Conservation (phyloP, 352 stramenopile genomes). For the Pythium apleroticum region DNA sequence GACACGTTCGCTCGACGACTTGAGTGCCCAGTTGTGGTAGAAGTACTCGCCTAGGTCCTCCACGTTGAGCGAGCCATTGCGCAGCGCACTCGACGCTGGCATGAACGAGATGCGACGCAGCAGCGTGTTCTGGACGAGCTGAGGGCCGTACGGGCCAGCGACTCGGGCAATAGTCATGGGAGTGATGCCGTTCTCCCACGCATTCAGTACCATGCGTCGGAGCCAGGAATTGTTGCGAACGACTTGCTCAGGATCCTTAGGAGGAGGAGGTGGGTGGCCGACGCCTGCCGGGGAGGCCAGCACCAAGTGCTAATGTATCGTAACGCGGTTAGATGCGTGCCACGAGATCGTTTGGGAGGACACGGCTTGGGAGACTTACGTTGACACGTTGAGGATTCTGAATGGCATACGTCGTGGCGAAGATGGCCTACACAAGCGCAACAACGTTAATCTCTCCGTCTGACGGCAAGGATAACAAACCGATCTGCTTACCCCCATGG, state of each 20-base stretch:
- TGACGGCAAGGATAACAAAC: background rate
- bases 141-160: slow-evolving; percentile 73
- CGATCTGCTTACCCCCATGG: slow-evolving; percentile 61
- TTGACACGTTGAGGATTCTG: slow-evolving; percentile 59
- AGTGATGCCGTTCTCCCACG: slow-evolving; percentile 70
- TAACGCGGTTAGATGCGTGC: background rate
- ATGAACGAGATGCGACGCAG: slow-evolving; percentile 73
- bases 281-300: slow-evolving; percentile 75
- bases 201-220: slow-evolving; percentile 44
- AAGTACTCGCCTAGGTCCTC: slow-evolving; percentile 72
- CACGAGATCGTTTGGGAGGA: background rate
- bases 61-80: slow-evolving; percentile 60
- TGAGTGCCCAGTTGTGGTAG: slow-evolving; percentile 87
- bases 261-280: slow-evolving; percentile 47
- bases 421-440: slow-evolving; percentile 56
- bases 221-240: slow-evolving; percentile 51
- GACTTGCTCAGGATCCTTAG: slow-evolving; percentile 38
- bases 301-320: slow-evolving; percentile 54
- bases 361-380: slow-evolving; percentile 28
- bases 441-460: background rate
- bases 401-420: slow-evolving; percentile 73
- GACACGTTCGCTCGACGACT: slow-evolving; percentile 65
- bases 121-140: slow-evolving; percentile 72
- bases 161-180: slow-evolving; percentile 74
- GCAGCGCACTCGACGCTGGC: slow-evolving; percentile 64